phyloP scores from a whole-genome alignment of 805 yeast species.

The Ogataea degrootiae region DNA sequence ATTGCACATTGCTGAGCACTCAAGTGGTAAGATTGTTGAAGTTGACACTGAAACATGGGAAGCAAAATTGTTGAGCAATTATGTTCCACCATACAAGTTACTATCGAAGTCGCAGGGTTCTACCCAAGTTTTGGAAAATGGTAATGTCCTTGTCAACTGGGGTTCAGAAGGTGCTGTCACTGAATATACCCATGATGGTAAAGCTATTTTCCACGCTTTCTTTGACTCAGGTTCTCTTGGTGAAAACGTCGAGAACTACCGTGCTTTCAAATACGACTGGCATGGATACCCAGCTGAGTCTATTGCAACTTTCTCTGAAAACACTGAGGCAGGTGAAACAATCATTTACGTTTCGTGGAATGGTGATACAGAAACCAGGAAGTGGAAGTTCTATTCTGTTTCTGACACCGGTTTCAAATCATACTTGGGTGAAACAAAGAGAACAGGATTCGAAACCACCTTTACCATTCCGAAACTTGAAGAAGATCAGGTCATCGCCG shows the following conservation, averaged over 20 bases:
- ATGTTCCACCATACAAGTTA: slow-evolving; percentile 10
- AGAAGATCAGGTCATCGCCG: slow-evolving; percentile 11
- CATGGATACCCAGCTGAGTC: slow-evolving; percentile 31
- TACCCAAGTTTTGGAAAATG: slow-evolving; percentile 30
- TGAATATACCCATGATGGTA: slow-evolving; percentile 27
- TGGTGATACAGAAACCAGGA: slow-evolving; percentile 33
- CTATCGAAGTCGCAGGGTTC: slow-evolving; percentile 32
- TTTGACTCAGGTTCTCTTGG: slow-evolving; percentile 29
- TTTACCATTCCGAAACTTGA: slow-evolving; percentile 1
- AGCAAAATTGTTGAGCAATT: slow-evolving; percentile 21
- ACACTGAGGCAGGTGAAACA: slow-evolving; percentile 15
- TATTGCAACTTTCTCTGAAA: slow-evolving; percentile 24
- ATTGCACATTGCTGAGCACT: slow-evolving; percentile 20
- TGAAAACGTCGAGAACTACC: slow-evolving; percentile 28
- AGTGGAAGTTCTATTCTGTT: slow-evolving; percentile 27
- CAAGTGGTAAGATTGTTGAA: slow-evolving; percentile 33
- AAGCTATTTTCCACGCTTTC: slow-evolving; percentile 30
- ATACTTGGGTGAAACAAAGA: slow-evolving; percentile 17
- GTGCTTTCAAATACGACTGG: slow-evolving; percentile 35
- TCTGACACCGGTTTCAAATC: slow-evolving; percentile 8
- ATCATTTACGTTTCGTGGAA: slow-evolving; percentile 33
- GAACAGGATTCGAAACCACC: slow-evolving; percentile 30
- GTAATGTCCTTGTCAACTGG: slow-evolving; percentile 34
- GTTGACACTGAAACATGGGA: slow-evolving; percentile 26
- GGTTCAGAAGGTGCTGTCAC: slow-evolving; percentile 37